Conservation (phyloP, 306 rosid genomes). For the Lithocarpus polystachyus region DNA sequence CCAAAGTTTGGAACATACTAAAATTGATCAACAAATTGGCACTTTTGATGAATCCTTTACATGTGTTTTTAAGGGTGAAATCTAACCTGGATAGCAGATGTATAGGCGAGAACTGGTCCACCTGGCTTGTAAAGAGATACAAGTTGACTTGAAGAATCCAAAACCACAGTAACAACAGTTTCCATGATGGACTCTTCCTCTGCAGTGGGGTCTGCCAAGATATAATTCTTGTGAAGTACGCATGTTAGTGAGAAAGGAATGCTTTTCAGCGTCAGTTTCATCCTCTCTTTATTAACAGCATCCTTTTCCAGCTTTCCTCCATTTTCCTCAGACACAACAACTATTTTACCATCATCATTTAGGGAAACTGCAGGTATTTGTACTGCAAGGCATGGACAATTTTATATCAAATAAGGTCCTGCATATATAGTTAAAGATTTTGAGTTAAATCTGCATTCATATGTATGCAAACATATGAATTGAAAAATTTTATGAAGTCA, state of each 20-base stretch:
- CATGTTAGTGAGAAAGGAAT: conserved; percentile 83
- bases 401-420: neutral
- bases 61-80: conserved; percentile 2
- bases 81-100: conserved; percentile 78
- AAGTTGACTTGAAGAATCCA: conserved; percentile 72
- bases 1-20: neutral
- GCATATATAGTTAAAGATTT: neutral
- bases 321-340: conserved; percentile 54
- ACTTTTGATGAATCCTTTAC: conserved; percentile 2
- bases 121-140: conserved; percentile 90
- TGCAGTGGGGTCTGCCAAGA: conserved; percentile 84
- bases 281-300: conserved; percentile 64
- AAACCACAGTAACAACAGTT: conserved; percentile 72
- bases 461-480: neutral
- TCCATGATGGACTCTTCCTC: conserved; percentile 92
- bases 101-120: conserved; percentile 71
- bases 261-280: conserved; percentile 61
- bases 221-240: conserved; percentile 75
- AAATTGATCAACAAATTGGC: neutral
- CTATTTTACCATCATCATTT: conserved; percentile 79
- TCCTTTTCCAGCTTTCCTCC: conserved; percentile 49
- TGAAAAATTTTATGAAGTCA: neutral
- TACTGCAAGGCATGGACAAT: conserved; percentile 47
- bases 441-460: neutral
- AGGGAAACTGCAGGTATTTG: conserved; percentile 70